Conservation (phyloP, 2,329 filamentous ascomycete genomes). For the Fusarium sp. region DNA sequence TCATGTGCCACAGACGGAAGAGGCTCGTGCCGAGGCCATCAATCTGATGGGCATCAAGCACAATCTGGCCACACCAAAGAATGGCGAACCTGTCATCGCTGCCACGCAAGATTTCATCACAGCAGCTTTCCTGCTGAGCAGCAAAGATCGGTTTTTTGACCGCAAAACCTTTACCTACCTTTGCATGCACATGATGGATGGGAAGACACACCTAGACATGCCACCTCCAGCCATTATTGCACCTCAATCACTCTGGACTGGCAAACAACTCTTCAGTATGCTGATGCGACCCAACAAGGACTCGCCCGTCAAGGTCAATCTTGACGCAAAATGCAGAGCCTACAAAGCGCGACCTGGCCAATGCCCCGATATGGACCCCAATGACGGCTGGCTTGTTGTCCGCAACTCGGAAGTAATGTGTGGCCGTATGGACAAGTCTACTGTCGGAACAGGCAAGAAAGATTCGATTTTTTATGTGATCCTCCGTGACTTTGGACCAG, state of each 20-base stretch:
- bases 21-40: constrained; percentile 93
- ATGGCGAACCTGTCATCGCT: constrained; percentile 97
- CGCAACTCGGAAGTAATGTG: constrained; percentile 98
- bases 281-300: constrained; percentile 88
- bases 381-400: constrained; percentile 91
- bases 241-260: constrained; percentile 86
- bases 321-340: constrained; percentile 91
- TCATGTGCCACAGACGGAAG: constrained; percentile 97
- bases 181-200: constrained; percentile 93
- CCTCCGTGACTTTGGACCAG: constrained; percentile 91
- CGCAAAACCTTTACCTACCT: constrained; percentile 89
- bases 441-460: constrained; percentile 97
- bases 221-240: constrained; percentile 89
- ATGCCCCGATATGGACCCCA: constrained; percentile 79
- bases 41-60: constrained; percentile 98
- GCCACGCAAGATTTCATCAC: constrained; percentile 99
- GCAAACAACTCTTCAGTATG: constrained; percentile 95
- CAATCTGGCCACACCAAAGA: constrained; percentile 95
- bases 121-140: constrained; percentile 88
- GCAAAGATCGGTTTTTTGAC: constrained; percentile 93
- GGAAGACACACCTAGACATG: constrained; percentile 80
- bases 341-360: constrained; percentile 72
- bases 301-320: constrained; percentile 86
- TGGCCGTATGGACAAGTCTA: constrained; percentile 97
- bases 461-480: constrained; percentile 98